A percentile compares a stretch with the other conserved stretches of the same genome.
phyloP scores from a whole-genome alignment of 192 early-diverging fungal species.

The Geosiphon pyriformis region DNA sequence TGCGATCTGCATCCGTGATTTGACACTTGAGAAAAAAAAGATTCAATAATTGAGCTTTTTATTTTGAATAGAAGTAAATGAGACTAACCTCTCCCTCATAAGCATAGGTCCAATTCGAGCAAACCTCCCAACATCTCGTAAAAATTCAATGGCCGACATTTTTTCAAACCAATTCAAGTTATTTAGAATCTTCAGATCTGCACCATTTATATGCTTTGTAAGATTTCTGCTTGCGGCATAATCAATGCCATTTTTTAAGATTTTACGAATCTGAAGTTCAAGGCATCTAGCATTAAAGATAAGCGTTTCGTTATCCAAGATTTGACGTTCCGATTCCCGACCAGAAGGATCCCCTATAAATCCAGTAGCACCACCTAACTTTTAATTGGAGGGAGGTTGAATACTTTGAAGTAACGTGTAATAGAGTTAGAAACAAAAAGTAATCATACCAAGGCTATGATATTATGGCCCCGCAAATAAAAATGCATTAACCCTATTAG shows the following conservation, averaged over 20 bases:
- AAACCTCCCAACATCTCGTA: conserved; percentile 73
- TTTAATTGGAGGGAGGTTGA: neutral
- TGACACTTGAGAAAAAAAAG: conserved; percentile 53
- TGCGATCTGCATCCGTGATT: conserved; percentile 65
- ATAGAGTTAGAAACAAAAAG: conserved; percentile 17
- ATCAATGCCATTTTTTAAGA: conserved; percentile 56
- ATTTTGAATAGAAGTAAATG: neutral
- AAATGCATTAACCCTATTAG: conserved; percentile 85
- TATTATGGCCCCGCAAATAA: conserved; percentile 71
- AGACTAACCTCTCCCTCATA: conserved; percentile 65
- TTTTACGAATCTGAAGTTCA: conserved; percentile 59
- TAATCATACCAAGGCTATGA: conserved; percentile 70
- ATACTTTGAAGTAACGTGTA: neutral
- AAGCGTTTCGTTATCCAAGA: conserved; percentile 53
- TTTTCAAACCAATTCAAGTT: conserved; percentile 77
- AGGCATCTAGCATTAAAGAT: conserved; percentile 62
- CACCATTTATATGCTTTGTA: conserved; percentile 14
- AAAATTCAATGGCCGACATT: conserved; percentile 70
- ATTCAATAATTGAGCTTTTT: neutral
- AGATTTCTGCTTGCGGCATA: conserved; percentile 41
- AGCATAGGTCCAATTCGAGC: conserved; percentile 82
- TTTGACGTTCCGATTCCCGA: conserved; percentile 70
- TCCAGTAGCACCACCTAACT: conserved; percentile 87
- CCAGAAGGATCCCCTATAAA: conserved; percentile 92
- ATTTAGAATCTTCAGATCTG: conserved; percentile 57